Conservation (phyloP, 2,329 filamentous ascomycete genomes). For the Metarhizium album region DNA sequence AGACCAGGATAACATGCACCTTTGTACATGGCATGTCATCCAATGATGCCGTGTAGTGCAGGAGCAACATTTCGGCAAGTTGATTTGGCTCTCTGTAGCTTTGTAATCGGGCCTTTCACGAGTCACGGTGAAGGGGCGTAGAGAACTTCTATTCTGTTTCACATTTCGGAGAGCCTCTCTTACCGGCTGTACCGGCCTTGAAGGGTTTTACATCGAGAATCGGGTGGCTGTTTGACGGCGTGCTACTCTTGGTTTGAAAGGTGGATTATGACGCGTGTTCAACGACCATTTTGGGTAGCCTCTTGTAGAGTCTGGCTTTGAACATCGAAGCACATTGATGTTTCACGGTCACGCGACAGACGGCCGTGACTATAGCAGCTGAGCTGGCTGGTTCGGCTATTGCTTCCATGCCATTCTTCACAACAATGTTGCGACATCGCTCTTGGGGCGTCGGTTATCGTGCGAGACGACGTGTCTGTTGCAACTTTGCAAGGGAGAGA, state of each 20-base stretch:
- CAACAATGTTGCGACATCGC: neutral
- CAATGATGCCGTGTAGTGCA: no score
- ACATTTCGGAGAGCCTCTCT: no score
- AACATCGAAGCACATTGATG: neutral
- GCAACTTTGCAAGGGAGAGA: neutral
- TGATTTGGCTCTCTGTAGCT: no score
- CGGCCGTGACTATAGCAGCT: neutral
- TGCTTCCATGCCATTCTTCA: neutral
- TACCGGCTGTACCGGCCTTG: no score
- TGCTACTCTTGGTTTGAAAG: neutral
- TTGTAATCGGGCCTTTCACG: no score
- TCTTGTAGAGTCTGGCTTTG: neutral
- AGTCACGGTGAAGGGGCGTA: no score
- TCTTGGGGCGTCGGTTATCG: neutral
- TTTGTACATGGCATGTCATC: neutral
- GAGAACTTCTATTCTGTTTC: no score
- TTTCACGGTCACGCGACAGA: constrained; percentile 2
- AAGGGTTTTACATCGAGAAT: no score
- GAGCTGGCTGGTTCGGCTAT: neutral
- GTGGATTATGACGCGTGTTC: no score
- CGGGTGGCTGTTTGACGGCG: neutral
- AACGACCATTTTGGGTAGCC: neutral
- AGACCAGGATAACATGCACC: neutral
- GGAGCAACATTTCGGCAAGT: no score
- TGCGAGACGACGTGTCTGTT: neutral